Base-by-base conservation (phyloP, 768 basidiomycete genomes). In the Tricholoma sp. region DNA sequence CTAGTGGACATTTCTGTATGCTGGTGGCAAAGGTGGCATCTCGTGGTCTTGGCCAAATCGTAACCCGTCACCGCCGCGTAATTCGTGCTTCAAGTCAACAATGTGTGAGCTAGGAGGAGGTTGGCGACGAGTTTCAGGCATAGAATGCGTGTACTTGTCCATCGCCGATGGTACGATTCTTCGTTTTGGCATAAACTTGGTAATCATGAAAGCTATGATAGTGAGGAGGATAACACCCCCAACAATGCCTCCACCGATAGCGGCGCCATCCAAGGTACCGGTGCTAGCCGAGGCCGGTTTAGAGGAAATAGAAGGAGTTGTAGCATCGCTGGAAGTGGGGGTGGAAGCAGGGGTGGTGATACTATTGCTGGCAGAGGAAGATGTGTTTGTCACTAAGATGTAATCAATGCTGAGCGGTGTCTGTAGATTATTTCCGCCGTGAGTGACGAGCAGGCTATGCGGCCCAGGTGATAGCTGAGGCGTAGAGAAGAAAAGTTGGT, bases 321-420 rank as follows among this genome's bases (percentile, higher is more conserved):
- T 24, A 24, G 24, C 24, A 24, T 24, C 2, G 24, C 4, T 24
- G 24, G 24, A 24, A 53, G 29, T 37, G 57, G 52, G 11, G 52
- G 50, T 24, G 24, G 24, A 24, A 53, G 29, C 32, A 55, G 52
- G 11, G 52, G 50, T 28, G 18, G 18, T 13, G 57, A 28, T n/a
- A 36, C 13, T 17, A 32, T 15, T 17, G 20, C 8, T n/a, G 1
- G 11, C 8, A 37, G 11, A 1, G 9, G 11, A 9, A 37, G 36
- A 37, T 11, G 36, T 65, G 52, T 68, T 65, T 13, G 66, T 58
- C 13, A 71, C 55, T 10, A 66, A 34, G 6, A 70, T 39, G 39
- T 67, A 68, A 48, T 65, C 64, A 15, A 71, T 47, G 4, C 59
- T 61, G 17, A 71, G 60, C 6, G 70, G 70, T 24, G 65, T 68